phyloP scores from a whole-genome alignment of 768 basidiomycete species.

The Hemileccinum impolitum region DNA sequence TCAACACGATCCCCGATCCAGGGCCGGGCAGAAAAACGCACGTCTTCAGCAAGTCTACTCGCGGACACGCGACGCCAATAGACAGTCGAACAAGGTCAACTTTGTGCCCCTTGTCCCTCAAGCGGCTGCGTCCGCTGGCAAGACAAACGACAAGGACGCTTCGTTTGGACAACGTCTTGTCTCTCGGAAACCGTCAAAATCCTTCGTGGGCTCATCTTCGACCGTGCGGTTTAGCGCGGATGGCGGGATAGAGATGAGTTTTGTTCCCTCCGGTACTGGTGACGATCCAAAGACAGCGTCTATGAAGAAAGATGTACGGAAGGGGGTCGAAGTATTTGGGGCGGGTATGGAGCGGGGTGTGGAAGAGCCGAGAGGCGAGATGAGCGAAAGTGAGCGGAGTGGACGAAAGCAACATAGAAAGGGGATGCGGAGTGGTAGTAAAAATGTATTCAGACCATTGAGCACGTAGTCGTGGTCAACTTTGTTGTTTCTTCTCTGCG shows the following conservation, averaged over 20 bases:
- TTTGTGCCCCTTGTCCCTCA: slow-evolving; percentile 63
- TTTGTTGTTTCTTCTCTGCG: not conserved
- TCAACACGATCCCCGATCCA: slow-evolving; percentile 54
- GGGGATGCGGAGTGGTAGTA: slow-evolving; percentile 85
- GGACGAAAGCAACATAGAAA: slow-evolving; percentile 80
- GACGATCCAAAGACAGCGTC: slow-evolving; percentile 8
- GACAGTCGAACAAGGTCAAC: slow-evolving; percentile 49
- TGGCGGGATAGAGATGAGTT: slow-evolving; percentile 81
- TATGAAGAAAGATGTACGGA: slow-evolving; percentile 38
- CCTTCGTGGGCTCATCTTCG: slow-evolving; percentile 12
- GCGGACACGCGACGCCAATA: slow-evolving; percentile 41
- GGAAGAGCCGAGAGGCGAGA: slow-evolving; percentile 41
- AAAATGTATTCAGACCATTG: slow-evolving; percentile 64
- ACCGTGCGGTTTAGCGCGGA: slow-evolving; percentile 37
- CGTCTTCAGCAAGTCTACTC: slow-evolving; percentile 45
- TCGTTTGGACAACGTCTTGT: slow-evolving; percentile 71
- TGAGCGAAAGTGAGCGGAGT: slow-evolving; percentile 64
- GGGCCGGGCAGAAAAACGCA: slow-evolving; percentile 46
- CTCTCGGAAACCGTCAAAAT: slow-evolving; percentile 17
- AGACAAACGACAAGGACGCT: slow-evolving; percentile 45
- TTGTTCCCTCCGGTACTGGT: slow-evolving; percentile 54
- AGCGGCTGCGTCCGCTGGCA: slow-evolving; percentile 23
- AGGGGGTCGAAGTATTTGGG: slow-evolving; percentile 77
- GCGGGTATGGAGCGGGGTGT: slow-evolving; percentile 86
- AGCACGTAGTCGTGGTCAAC: slow-evolving; percentile 11